Evolutionary conservation across 2,329 filamentous ascomycete species (phyloP), one percentile per base, ranked within the genome.

Genomic region (Xylaria sp.): DNA sequence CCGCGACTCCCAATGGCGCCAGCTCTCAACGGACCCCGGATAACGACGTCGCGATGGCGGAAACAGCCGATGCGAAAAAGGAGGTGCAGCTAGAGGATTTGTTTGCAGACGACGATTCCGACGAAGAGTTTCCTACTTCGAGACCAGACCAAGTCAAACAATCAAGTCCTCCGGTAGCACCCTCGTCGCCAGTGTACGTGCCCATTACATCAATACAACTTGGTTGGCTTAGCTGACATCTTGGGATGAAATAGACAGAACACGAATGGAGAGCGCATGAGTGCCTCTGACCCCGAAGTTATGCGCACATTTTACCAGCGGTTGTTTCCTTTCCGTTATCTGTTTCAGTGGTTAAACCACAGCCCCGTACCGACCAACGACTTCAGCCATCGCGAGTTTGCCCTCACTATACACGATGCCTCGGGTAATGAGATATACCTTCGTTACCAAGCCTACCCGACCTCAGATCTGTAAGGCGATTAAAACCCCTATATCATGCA

Each of bases 321-420:
- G 52, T 81, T 99, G 44, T 97, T 97, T 69, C 94, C 94, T 3
- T 99, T 96, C 81, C 86, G 92, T 61, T 89, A 91, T 63, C 85
- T 97, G 18, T 99, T 97, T 76, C 92, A 97, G 74, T 99, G 94
- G 94, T 84, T 99, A 52, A 99, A 97, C 72, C 94, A 97, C 75
- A 91, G 90, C 57, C 88, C 91, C 5, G 86, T 86, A 5, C 92
- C 94, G 0, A 88, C 89, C 3, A 88, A 87, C 65, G 92, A 97
- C 75, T 97, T 97, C 76, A 86, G 82, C 34, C 90, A 97, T 73
- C 89, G 94, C 71, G 94, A 99, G 75, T 97, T 99, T 73, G 92
- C 94, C 16, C 93, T 97, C 71, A 96, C 92, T 1, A 82, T 97
- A n/a, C 87, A 89, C 60, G 95, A 92, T 39, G 57, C 53, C 42